Conservation (phyloP, 1,284 basidiomycete species). For the Papiliotrema fonsecae region DNA sequence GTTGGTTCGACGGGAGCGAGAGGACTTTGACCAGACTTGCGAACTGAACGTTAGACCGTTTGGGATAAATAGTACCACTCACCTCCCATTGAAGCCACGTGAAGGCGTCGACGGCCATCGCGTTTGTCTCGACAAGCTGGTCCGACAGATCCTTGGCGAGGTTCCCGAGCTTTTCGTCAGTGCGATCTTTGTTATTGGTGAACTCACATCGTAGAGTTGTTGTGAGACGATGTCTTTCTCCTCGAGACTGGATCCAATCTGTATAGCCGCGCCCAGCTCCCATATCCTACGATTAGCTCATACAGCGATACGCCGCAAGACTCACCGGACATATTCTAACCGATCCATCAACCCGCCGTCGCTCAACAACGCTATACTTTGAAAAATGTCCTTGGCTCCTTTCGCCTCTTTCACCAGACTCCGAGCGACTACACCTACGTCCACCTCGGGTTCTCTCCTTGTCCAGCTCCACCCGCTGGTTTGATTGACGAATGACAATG, state of each 20-base stretch:
- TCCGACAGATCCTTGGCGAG: constrained; percentile 36
- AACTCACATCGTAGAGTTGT: constrained; percentile 34
- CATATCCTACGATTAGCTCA: constrained; percentile 29
- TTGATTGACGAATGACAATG: constrained; percentile 17
- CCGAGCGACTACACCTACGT: constrained; percentile 32
- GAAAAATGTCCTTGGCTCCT: constrained; percentile 38
- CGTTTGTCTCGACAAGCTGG: constrained; percentile 36
- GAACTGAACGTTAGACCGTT: constrained; percentile 22
- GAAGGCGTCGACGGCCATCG: constrained; percentile 38
- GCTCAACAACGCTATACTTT: constrained; percentile 33
- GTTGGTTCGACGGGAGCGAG: constrained; percentile 12
- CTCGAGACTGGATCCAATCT: constrained; percentile 31
- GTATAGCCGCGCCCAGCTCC: constrained; percentile 37
- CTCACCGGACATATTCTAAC: constrained; percentile 37
- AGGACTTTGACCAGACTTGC: constrained; percentile 30
- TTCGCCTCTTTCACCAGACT: constrained; percentile 31
- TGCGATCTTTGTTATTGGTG: not conserved
- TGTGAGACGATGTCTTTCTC: constrained; percentile 29
- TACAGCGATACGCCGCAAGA: not conserved
- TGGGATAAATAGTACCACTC: not conserved
- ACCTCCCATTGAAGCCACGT: constrained; percentile 44
- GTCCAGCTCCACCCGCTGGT: not conserved
- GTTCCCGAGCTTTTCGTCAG: constrained; percentile 36
- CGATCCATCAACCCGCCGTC: constrained; percentile 30
- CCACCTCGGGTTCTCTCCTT: constrained; percentile 3